These are phyloP conservation scores for Dioscorea cayenensis DNA, from an alignment of 116 monocot species.

Conservation along the genomic window DNA sequence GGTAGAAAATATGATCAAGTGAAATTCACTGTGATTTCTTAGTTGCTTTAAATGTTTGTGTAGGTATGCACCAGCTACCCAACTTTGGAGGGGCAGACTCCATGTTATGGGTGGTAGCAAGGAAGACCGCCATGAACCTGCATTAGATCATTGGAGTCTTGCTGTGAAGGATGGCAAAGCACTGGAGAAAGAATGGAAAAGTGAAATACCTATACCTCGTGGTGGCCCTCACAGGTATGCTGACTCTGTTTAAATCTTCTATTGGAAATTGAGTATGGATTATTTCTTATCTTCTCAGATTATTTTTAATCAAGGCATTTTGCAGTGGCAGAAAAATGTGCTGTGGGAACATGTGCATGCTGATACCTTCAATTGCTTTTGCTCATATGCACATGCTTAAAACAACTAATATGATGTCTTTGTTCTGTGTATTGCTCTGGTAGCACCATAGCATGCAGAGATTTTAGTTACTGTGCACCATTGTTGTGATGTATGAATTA, in stretches of 20 bases:
- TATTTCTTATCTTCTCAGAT: too few relatives aligned
- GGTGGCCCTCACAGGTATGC: constrained; percentile 89
- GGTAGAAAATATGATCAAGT: neutral
- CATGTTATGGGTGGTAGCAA: constrained; percentile 99
- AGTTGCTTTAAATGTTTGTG: neutral
- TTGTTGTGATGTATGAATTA: too few relatives aligned
- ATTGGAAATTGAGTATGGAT: too few relatives aligned
- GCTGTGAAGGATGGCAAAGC: constrained; percentile 93
- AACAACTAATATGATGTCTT: too few relatives aligned
- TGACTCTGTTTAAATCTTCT: neutral
- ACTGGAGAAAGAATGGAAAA: constrained; percentile 73
- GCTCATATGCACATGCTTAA: too few relatives aligned
- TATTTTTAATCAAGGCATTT: too few relatives aligned
- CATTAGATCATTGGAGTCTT: constrained; percentile 92
- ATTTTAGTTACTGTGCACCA: too few relatives aligned
- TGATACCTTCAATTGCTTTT: too few relatives aligned
- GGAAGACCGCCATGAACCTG: constrained; percentile 86
- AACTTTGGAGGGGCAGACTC: constrained; percentile 96
- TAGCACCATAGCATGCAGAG: too few relatives aligned
- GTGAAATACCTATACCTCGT: constrained; percentile 89
- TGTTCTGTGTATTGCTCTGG: too few relatives aligned
- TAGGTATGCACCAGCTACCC: constrained; percentile 97
- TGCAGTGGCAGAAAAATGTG: too few relatives aligned
- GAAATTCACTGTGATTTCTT: neutral
- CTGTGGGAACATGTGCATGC: too few relatives aligned